These are phyloP conservation scores for Lactuca saligna DNA, from an alignment of 129 eudicot genomes.

Conservation along the genomic window DNA sequence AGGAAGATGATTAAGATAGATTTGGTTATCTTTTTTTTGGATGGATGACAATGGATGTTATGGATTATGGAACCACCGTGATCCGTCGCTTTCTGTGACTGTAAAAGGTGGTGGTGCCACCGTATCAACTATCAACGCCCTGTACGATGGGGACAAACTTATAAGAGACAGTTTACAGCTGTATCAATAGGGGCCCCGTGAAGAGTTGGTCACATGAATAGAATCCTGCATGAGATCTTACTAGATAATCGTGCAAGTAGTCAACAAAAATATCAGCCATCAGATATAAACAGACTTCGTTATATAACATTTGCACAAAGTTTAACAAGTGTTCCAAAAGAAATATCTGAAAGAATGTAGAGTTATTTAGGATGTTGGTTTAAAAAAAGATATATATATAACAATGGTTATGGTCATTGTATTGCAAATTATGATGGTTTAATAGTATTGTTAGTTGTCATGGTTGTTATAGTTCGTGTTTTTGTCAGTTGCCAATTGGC, in stretches of 20 bases:
- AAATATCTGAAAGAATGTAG: neutral
- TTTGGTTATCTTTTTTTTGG: too few relatives aligned
- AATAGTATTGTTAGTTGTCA: too few relatives aligned
- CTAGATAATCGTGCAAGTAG: conserved; percentile 16
- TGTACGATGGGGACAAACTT: conserved; percentile 22
- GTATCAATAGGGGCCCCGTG: conserved; percentile 21
- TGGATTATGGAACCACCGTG: conserved; percentile 6
- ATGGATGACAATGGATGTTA: neutral
- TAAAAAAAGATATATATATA: too few relatives aligned
- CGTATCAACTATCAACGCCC: conserved; percentile 13
- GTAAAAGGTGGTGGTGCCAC: conserved; percentile 21
- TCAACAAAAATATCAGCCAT: neutral
- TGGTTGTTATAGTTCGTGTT: too few relatives aligned
- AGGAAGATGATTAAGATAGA: neutral
- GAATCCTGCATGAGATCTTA: conserved; percentile 27
- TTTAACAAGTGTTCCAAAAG: neutral
- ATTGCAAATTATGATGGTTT: too few relatives aligned
- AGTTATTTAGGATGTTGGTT: neutral
- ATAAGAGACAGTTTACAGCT: conserved; percentile 13
- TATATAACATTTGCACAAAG: neutral
- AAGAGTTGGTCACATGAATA: conserved; percentile 27
- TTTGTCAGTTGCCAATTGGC: too few relatives aligned
- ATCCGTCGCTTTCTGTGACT: conserved; percentile 18
- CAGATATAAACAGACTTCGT: neutral
- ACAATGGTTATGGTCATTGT: too few relatives aligned